phyloP scores from a whole-genome alignment of 2,329 filamentous ascomycete species.

The Fusarium anguioides region DNA sequence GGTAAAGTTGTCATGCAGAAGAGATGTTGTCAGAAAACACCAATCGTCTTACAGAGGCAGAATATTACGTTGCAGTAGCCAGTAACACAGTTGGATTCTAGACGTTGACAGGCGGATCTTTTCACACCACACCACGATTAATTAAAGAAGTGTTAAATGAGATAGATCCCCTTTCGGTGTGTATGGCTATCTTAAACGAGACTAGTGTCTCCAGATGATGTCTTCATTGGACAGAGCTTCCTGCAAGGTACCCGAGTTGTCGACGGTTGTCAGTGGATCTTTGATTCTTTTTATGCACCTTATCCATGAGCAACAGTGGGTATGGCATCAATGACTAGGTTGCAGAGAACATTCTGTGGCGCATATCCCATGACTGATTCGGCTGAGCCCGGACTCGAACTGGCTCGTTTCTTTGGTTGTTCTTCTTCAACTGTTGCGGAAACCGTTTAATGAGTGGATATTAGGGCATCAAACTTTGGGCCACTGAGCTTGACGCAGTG shows the following conservation, averaged over 20 bases:
- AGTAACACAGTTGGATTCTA: conserved; percentile 12
- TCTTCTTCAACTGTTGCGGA: conserved; percentile 15
- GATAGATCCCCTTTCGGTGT: conserved; percentile 41
- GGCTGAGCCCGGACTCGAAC: conserved; percentile 22
- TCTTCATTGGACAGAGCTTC: conserved; percentile 31
- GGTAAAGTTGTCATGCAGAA: neutral
- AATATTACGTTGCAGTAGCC: conserved; percentile 22
- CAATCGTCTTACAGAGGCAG: conserved; percentile 27
- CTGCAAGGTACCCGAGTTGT: conserved; percentile 42
- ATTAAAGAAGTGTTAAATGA: conserved; percentile 44
- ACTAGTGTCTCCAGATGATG: conserved; percentile 21
- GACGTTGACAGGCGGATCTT: conserved; percentile 36
- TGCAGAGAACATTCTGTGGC: conserved; percentile 29
- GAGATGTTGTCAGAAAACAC: neutral
- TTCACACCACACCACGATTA: conserved; percentile 26
- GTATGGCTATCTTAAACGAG: conserved; percentile 18
- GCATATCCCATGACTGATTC: conserved; percentile 28
- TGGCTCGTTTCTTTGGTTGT: conserved; percentile 24
- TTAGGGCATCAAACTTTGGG: neutral
- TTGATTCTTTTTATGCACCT: too few species aligned
- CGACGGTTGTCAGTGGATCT: conserved; percentile 28
- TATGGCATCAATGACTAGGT: conserved; percentile 2
- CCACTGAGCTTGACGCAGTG: conserved; percentile 22
- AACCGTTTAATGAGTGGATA: conserved; percentile 20
- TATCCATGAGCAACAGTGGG: conserved; percentile 8